Percentiles rank a stretch among this genome's conserved stretches.
Conservation (phyloP, 2,329 filamentous ascomycete genomes). For the Alternaria alternata region DNA sequence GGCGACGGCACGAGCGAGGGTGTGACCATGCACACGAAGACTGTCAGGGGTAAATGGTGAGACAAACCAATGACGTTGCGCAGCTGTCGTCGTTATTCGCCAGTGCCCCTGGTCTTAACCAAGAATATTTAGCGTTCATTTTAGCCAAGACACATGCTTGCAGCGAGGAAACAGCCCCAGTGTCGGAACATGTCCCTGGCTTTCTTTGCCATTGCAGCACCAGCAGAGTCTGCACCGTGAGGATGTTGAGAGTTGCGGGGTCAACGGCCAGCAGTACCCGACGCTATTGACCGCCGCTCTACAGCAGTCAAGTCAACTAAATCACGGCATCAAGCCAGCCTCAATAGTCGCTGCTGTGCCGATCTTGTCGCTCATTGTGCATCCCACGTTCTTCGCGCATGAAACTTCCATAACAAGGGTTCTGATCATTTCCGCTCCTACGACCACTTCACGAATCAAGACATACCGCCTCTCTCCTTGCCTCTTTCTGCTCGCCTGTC, state of each 20-base stretch:
- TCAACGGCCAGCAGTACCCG: constrained; percentile 9
- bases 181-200: constrained; percentile 21
- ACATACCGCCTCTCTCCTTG: constrained; percentile 23
- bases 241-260: constrained; percentile 14
- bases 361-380: constrained; percentile 19
- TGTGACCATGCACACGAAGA: constrained; percentile 21
- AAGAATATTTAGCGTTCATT: constrained; percentile 17
- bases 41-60: constrained; percentile 32
- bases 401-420: constrained; percentile 32
- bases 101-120: constrained; percentile 25
- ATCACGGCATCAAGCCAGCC: constrained; percentile 4
- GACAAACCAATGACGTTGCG: constrained; percentile 26
- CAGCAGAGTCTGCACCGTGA: constrained; percentile 11
- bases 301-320: not conserved
- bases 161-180: constrained; percentile 31
- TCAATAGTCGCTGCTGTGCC: constrained; percentile 9
- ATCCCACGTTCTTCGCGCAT: constrained; percentile 17
- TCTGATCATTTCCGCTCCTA: constrained; percentile 34
- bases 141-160: constrained; percentile 29
- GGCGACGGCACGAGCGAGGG: constrained; percentile 31
- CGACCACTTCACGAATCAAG: constrained; percentile 33
- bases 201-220: constrained; percentile 15
- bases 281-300: constrained; percentile 1
- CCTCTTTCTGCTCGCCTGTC: constrained; percentile 7
- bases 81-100: constrained; percentile 20